Base-by-base conservation (phyloP, 1,284 basidiomycete genomes). In the Ustilago trichophora region DNA sequence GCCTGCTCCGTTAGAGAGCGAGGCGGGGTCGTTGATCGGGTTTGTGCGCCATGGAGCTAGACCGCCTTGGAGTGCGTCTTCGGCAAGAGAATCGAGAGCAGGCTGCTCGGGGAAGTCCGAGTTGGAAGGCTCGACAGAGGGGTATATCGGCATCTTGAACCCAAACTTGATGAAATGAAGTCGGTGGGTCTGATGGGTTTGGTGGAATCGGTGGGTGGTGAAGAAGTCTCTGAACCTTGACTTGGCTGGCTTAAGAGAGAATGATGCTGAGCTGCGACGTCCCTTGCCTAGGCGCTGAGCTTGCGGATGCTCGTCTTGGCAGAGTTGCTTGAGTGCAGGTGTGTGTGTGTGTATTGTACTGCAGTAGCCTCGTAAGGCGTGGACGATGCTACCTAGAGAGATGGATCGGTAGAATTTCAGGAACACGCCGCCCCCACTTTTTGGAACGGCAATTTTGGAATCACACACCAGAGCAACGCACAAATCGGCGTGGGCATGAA, bases 81-180 rank as follows among this genome's bases (percentile, higher is more conserved):
- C 32, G 13, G 15, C n/a, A 2, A 72, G 52, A 4, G 54, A 37
- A 1, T 64, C 60, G 8, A 72, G 48, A 9, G 56, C 25, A 8
- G 62, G 64, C 34, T 65, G 60, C 37, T 42, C 41, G 11, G 65
- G 60, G 25, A 72, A 72, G 48, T 60, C 60, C 16, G 37, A 31
- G 15, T 50, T 53, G 48, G 48, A 59, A 4, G 70, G 70, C 22
- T 72, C 70, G 38, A 58, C 57, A 0, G 59, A 41, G 1, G 70
- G 70, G 32, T 72, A 72, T 33, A 69, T 50, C 25, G 70, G 70
- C 70, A 72, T 72, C 19, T 16, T 49, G 35, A 12, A 16, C 21
- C 3, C 16, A 15, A 11, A 12, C 26, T 22, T 12, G 24, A 11
- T 33, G 36, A 19, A 15, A 27, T 12, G 15, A 15, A 7, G 15